These are phyloP conservation scores for Hygrocybe punicea DNA, from an alignment of 768 basidiomycete genomes.

Conservation along the genomic window DNA sequence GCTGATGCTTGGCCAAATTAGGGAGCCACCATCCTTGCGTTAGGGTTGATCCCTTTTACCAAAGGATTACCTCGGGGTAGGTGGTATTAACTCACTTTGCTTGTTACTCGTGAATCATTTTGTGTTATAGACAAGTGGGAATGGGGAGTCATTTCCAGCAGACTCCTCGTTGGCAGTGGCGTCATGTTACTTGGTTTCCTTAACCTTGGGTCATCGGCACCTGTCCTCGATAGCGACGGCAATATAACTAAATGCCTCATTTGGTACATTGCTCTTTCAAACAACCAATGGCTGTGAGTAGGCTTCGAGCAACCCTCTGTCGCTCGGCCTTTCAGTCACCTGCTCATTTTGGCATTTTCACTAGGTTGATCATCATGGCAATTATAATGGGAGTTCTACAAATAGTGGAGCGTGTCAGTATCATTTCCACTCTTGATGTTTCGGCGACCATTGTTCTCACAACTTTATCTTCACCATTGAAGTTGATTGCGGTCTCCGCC, in stretches of 20 bases:
- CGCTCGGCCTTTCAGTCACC: too few species aligned
- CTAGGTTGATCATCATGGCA: not conserved
- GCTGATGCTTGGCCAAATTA: not conserved
- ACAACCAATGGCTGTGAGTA: not conserved
- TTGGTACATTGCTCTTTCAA: not conserved
- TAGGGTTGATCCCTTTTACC: not conserved
- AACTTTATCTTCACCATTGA: too few species aligned
- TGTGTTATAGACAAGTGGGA: slow-evolving; percentile 1
- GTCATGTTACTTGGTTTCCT: not conserved
- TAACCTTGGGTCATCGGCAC: not conserved
- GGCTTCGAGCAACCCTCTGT: not conserved
- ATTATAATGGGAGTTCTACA: not conserved
- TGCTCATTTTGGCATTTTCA: not conserved
- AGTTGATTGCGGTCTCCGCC: too few species aligned
- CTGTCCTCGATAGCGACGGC: not conserved
- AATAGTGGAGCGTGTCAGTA: not conserved
- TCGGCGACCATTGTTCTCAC: not conserved
- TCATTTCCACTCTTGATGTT: not conserved
- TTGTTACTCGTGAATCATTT: not conserved
- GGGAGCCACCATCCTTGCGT: not conserved
- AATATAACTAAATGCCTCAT: not conserved
- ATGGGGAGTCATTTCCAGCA: not conserved
- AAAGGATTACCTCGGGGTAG: not conserved
- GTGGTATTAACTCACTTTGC: not conserved
- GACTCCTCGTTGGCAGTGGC: not conserved